Base-by-base conservation (phyloP, 306 rosid genomes). In the Gynostemma pentaphyllum region DNA sequence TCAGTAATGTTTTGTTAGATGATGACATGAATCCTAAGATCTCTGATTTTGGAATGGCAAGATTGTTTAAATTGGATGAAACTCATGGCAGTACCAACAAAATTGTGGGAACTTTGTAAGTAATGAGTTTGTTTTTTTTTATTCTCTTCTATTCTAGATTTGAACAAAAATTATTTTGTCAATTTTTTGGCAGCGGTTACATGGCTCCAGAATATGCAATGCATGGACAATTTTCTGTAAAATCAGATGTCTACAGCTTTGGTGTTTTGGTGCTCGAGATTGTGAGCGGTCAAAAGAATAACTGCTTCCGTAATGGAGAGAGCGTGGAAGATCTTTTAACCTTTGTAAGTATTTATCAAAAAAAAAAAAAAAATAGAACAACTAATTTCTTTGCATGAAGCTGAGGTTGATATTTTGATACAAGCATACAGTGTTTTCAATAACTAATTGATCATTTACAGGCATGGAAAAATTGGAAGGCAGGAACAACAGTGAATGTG, bases 401-500 rank as follows among this genome's bases (percentile, higher is more conserved):
- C 5, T 45, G 13, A 45, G 22, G n/a, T n/a, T 42, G 19, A 18
- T n/a, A 45, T 3, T n/a, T 4, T 45, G 5, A 4, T 5, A 21
- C 16, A 15, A n/a, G 5, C 47, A 40, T 0, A 13, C 23, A 19
- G 27, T 48, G 54, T n/a, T n/a, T n/a, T n/a, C n/a, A n/a, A n/a
- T n/a, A n/a, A n/a, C n/a, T 9, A 30, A 9, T 37, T 46, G 16
- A 19, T 48, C 29, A n/a, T 7, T 27, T 37, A 1, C 5, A 71
- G 75, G 69, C 52, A 0, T 79, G 83, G 82, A 63, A 27, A 53
- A 66, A 55, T 14, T 70, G 74, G 74, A 50, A 18, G 7, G 64
- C 55, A 12, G 64, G 54, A 12, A 63, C 68, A 16, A 28, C 30
- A 19, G 1, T 7, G 2, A 68, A 46, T 47, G 29, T 71, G 0